A percentile compares a stretch with the other conserved stretches of the same genome.
These are phyloP conservation scores for Scleroderma citrinum DNA, from an alignment of 768 basidiomycete species.

Conservation along the genomic window DNA sequence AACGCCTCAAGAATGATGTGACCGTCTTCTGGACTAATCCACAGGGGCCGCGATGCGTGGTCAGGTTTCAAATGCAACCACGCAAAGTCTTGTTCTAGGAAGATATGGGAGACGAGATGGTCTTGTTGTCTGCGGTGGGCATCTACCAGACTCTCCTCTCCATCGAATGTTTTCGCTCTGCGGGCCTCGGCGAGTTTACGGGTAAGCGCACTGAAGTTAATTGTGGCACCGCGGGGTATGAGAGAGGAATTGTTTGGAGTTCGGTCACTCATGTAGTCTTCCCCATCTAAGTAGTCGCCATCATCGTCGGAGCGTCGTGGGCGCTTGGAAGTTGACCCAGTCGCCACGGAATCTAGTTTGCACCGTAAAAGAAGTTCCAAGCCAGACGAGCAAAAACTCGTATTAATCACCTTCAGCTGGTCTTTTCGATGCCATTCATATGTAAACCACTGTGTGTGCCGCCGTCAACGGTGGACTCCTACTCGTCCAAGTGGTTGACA, in stretches of 20 bases:
- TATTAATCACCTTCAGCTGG: conserved; percentile 31
- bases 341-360: conserved; percentile 15
- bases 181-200: conserved; percentile 69
- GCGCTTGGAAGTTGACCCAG: conserved; percentile 32
- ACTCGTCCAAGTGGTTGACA: not conserved
- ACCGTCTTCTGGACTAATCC: conserved; percentile 91
- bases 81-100: conserved; percentile 81
- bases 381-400: not conserved
- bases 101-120: conserved; percentile 72
- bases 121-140: conserved; percentile 70
- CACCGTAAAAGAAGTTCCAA: not conserved
- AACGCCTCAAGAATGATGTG: conserved; percentile 97
- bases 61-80: conserved; percentile 85
- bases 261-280: conserved; percentile 40
- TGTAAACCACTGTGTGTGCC: not conserved
- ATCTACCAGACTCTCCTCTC: conserved; percentile 50
- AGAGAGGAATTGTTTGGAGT: conserved; percentile 32
- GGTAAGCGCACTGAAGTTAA: conserved; percentile 80
- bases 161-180: conserved; percentile 32
- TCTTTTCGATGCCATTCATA: conserved; percentile 35
- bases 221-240: conserved; percentile 70
- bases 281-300: conserved; percentile 54
- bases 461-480: not conserved
- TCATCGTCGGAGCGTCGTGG: conserved; percentile 41
- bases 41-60: conserved; percentile 87